These are phyloP conservation scores for Aleurites moluccanus DNA, from an alignment of 441 rosid species.

Conservation along the genomic window DNA sequence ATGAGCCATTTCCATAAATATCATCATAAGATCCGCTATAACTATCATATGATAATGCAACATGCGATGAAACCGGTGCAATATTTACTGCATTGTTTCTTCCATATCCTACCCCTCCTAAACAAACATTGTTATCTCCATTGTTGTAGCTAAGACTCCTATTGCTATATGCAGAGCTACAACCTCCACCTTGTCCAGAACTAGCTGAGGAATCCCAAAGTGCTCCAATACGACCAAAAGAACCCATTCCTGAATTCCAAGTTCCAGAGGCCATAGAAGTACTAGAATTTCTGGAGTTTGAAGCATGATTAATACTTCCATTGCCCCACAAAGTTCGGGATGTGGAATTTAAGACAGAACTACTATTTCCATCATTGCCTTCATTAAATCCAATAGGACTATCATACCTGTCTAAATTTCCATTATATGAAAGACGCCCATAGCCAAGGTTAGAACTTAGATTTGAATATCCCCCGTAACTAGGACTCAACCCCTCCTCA, in stretches of 20 bases:
- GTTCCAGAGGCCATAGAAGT: conserved; percentile 53
- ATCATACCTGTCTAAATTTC: conserved; percentile 65
- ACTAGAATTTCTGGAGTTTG: conserved; percentile 50
- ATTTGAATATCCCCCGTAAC: conserved; percentile 57
- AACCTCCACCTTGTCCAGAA: conserved; percentile 55
- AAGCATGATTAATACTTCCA: conserved; percentile 49
- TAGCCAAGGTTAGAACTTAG: conserved; percentile 54
- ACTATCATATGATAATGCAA: conserved; percentile 48
- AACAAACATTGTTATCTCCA: conserved; percentile 52
- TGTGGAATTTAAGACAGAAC: conserved; percentile 68
- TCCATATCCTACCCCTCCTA: conserved; percentile 67
- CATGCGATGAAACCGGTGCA: conserved; percentile 56
- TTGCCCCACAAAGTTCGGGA: conserved; percentile 79
- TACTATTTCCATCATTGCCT: conserved; percentile 64
- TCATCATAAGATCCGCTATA: conserved; percentile 58
- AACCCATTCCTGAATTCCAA: conserved; percentile 52
- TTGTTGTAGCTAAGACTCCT: conserved; percentile 56
- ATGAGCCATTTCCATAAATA: conserved; percentile 54
- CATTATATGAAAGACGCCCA: conserved; percentile 63
- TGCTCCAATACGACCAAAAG: conserved; percentile 46
- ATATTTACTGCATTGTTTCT: conserved; percentile 54
- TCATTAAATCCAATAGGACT: conserved; percentile 62
- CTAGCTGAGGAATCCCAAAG: conserved; percentile 64
- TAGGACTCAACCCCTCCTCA: conserved; percentile 66
- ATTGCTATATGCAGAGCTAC: conserved; percentile 45